Base-by-base conservation (phyloP, 805 yeast species). In the Alloascoidea africana region DNA sequence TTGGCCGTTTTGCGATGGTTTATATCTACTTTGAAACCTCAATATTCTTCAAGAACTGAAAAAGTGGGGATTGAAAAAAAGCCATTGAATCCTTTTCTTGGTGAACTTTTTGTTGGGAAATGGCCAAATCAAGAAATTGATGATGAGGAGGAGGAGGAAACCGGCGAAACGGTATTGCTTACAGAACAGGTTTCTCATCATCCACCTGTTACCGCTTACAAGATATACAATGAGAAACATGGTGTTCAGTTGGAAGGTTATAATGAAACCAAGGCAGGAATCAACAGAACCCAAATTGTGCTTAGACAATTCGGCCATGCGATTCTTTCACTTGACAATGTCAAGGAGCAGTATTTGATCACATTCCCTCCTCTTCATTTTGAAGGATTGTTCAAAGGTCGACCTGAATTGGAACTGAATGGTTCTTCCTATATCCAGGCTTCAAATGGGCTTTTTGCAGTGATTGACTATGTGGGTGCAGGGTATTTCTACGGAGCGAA, bases 181-280 rank as follows among this genome's bases (percentile, higher is more conserved):
- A 73, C 89, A 44, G 98, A 91, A 59, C 98, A 91, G 60, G 96
- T 91, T 11, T 76, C 87, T 43, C 98, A 91, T 60, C 98, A 91
- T 57, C 98, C 98, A 14, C 97, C 98, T 16, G 78, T 83, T 27
- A 87, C 97, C n/a, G 96, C 91, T 4, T 91, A 86, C 54, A 72
- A 86, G 33, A 70, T 91, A 39, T 62, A 71, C 51, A 86, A 86
- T 54, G 81, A 76, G 44, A 71, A 73, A 49, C 68, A 78, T 55
- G 67, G 76, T 23, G 77, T 79, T 17, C 59, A 64, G 33, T 63
- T 86, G 44, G 82, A 87, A 56, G 98, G 98, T 38, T 89, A 84
- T 61, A 87, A 83, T 52, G 89, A 89, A 32, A 73, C 87, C 51
- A 82, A 73, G 57, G 87, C 96, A 17, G 72, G 83, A 16, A 78